A percentile compares a stretch with the other conserved stretches of the same genome.
Evolutionary conservation across 2,329 filamentous ascomycete species (phyloP).

Genomic region (Penicillium sp.): DNA sequence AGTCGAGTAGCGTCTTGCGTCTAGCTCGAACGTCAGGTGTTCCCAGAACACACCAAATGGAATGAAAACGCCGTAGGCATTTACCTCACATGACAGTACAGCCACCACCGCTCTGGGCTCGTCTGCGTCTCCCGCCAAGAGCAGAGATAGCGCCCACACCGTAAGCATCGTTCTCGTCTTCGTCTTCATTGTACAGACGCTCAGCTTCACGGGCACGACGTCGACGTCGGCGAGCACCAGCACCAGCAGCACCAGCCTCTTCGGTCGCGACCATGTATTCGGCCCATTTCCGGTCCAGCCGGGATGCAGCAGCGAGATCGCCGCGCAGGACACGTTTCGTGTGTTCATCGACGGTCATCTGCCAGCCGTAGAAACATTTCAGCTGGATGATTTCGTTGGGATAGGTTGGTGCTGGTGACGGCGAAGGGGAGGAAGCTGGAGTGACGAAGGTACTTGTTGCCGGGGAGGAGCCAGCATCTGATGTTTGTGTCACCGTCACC

Average conservation of each 20-base stretch:
- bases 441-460: constrained; percentile 30
- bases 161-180: constrained; percentile 59
- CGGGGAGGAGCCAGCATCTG: constrained; percentile 19
- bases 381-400: constrained; percentile 78
- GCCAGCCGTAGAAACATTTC: constrained; percentile 94
- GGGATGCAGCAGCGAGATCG: constrained; percentile 69
- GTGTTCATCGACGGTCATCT: constrained; percentile 92
- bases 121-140: constrained; percentile 56
- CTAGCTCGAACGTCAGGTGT: neutral
- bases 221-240: constrained; percentile 67
- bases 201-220: constrained; percentile 79
- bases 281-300: constrained; percentile 88
- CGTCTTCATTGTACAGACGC: constrained; percentile 75
- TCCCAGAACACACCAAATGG: neutral
- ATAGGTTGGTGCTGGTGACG: constrained; percentile 46
- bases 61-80: neutral
- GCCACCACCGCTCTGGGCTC: constrained; percentile 63
- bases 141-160: constrained; percentile 34
- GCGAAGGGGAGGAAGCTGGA: constrained; percentile 24
- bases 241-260: constrained; percentile 66
- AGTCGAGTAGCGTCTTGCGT: neutral
- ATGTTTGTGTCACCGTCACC: constrained; percentile 36
- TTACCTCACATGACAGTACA: constrained; percentile 65
- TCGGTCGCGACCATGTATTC: constrained; percentile 92
- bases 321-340: constrained; percentile 79